Conservation (phyloP, 2,329 filamentous ascomycete genomes). For the Paramyrothecium roridum region DNA sequence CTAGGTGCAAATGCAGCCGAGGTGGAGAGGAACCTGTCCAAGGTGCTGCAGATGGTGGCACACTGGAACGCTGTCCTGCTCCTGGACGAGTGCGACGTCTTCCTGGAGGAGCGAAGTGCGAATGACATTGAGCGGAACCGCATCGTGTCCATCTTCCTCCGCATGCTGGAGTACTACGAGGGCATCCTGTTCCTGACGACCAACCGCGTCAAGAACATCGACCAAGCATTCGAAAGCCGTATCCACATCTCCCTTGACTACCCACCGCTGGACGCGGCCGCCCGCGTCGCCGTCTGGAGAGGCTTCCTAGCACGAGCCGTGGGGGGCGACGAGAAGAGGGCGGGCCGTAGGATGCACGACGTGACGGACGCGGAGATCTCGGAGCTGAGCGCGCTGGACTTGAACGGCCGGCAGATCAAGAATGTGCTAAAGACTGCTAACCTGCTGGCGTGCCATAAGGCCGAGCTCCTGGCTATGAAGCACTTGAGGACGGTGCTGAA, state of each 20-base stretch:
- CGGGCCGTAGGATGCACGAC: constrained; percentile 24
- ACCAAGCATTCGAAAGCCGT: constrained; percentile 43
- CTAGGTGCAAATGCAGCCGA: constrained; percentile 63
- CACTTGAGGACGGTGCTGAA: constrained; percentile 27
- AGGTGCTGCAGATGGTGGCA: constrained; percentile 63
- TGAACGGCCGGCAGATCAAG: constrained; percentile 51
- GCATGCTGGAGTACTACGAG: constrained; percentile 44
- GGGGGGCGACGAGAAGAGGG: constrained; percentile 8
- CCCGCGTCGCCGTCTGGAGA: constrained; percentile 34
- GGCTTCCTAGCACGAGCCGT: constrained; percentile 33
- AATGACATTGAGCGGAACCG: constrained; percentile 29
- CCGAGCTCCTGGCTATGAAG: constrained; percentile 20
- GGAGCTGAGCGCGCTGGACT: constrained; percentile 33
- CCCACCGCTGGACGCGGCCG: constrained; percentile 31
- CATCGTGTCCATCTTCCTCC: constrained; percentile 34
- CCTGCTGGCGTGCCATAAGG: constrained; percentile 26
- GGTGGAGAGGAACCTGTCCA: constrained; percentile 58
- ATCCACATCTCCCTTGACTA: constrained; percentile 48
- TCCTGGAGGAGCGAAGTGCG: constrained; percentile 33
- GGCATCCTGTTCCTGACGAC: constrained; percentile 47
- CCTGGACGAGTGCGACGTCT: constrained; percentile 36
- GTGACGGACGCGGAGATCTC: constrained; percentile 24
- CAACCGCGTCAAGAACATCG: constrained; percentile 42
- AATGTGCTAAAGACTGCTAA: constrained; percentile 38
- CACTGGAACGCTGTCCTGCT: constrained; percentile 37